Base-by-base conservation (phyloP, 1,284 basidiomycete genomes). In the Ceratobasidium sp. region DNA sequence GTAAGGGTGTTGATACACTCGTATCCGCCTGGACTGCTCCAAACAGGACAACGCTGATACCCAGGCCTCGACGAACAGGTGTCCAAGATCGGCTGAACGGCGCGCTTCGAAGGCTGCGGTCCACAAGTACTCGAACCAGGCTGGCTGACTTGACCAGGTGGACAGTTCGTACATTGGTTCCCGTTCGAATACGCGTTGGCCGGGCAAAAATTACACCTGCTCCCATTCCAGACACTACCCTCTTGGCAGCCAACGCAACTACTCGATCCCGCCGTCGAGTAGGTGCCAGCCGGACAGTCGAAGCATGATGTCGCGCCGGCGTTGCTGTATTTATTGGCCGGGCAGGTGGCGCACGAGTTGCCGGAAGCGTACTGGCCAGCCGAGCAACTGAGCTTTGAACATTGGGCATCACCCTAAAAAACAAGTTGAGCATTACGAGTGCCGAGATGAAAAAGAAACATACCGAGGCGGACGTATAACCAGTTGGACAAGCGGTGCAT, bases 321-420 rank as follows among this genome's bases (percentile, higher is more conserved):
- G n/a, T 2, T n/a, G 3, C 51, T 39, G 53, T n/a, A 71, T n/a
- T 40, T 68, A 28, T 42, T 46, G 9, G 66, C n/a, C 15, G 66
- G 44, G 23, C 66, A 68, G 15, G 12, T 68, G 10, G 66, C 51
- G 66, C 66, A 68, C 9, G 66, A 68, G 44, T n/a, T 15, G 28
- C 1, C 66, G 33, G 42, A 23, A 23, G 42, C 20, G n/a, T 68
- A 68, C 18, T n/a, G 46, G 20, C 66, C 66, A 49, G 66, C 66
- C 15, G 15, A n/a, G 33, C 66, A 68, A 12, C 18, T 68, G 7
- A 20, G 66, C 23, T 40, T 10, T 20, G 40, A 20, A 42, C 66
- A 68, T 9, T n/a, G 26, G 18, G 42, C 44, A 39, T 40, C 46
- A 1, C 42, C 66, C 66, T 68, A 51, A 18, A 15, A 39, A 12